Evolutionary conservation across 1,284 basidiomycete species (phyloP), one percentile per base, ranked within the genome.

Genomic region (Cystobasidiaceae sp.): DNA sequence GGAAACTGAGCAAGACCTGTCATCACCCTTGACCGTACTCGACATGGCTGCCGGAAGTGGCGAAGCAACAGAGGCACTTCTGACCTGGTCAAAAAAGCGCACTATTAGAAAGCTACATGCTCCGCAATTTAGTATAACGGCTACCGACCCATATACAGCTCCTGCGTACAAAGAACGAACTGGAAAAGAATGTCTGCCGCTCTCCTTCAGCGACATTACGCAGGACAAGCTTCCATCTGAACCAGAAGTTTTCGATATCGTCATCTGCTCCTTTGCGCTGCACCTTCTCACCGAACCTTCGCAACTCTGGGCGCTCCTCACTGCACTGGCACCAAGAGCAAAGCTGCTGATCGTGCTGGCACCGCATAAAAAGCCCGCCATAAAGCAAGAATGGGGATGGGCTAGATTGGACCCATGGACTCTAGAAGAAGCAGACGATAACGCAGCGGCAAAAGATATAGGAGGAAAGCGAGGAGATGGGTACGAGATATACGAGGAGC

Each of bases 341-440:
- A 75, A 75, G 34, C 88, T 86, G 85, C 78, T 88, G 11, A 79
- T 86, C 30, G 79, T 88, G 17, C 76, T 87, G 23, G 85, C 86
- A 0, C 86, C 86, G 15, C 86, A 88, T 74, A 87, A 88, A 74
- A 86, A 84, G 71, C 86, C 86, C 19, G 85, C 87, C 77, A 84
- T 88, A 70, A 87, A 87, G 75, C 81, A 83, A 13, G 83, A 84
- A 0, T 88, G 86, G 86, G 86, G 86, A 11, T 88, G 85, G 85
- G 74, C 75, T 9, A 82, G 86, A 68, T 87, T 86, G 85, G 81
- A 87, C 71, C 70, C 71, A 75, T 82, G 21, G 77, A n/a, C 73
- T 72, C 9, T 87, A 86, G 86, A 70, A 72, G 25, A 77, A 79
- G 43, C 74, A 74, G 63, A 66, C 82, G 77, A 62, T 72, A 71